phyloP scores from a whole-genome alignment of 306 rosid genomes.

The Ammopiptanthus mongolicus region DNA sequence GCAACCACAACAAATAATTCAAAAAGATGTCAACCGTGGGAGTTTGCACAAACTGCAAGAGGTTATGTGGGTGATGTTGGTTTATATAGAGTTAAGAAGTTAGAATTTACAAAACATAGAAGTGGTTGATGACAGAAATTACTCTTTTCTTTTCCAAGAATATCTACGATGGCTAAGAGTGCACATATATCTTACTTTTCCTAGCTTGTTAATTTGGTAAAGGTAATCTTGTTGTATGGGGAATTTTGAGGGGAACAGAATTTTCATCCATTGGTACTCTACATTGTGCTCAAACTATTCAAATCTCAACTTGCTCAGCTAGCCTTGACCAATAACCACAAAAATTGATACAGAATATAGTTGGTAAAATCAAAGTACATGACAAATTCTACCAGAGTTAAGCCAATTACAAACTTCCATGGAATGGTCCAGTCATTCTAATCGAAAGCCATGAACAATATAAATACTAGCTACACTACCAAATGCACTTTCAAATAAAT shows the following conservation, averaged over 20 bases:
- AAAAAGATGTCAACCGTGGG: background rate
- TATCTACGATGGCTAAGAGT: background rate
- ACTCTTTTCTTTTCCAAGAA: background rate
- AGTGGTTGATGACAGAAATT: background rate
- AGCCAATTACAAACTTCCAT: background rate
- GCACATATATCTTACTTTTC: background rate
- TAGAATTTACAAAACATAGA: background rate
- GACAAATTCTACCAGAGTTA: background rate
- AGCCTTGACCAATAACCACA: background rate
- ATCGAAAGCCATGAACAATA: background rate
- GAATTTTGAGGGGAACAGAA: background rate
- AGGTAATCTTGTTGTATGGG: background rate
- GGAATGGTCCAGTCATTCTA: background rate
- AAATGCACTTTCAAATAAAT: background rate
- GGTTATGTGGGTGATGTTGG: background rate
- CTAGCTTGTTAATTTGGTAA: background rate
- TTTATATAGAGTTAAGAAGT: background rate
- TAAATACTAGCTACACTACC: background rate
- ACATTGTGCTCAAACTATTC: background rate
- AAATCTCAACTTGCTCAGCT: background rate
- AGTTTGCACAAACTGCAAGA: background rate
- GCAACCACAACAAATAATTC: background rate
- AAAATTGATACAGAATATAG: background rate
- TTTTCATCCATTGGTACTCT: background rate
- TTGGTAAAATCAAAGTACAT: background rate